These are phyloP conservation scores for Alternaria arborescens DNA, from an alignment of 2,329 filamentous ascomycete genomes.

Conservation along the genomic window DNA sequence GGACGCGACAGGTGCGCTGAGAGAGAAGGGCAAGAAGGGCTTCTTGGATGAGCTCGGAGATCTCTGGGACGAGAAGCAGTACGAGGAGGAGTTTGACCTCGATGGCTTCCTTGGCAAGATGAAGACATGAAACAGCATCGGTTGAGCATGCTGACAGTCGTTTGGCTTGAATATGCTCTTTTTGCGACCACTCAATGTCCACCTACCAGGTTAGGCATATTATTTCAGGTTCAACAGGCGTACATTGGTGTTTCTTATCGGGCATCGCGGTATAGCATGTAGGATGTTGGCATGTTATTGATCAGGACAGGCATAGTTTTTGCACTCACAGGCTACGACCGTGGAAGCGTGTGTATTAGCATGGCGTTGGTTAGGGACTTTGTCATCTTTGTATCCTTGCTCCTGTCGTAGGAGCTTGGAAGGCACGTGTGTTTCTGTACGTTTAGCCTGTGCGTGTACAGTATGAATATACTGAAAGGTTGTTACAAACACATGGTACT, in stretches of 20 bases:
- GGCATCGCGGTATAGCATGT: not conserved
- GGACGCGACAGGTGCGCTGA: conserved; percentile 84
- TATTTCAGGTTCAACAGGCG: not conserved
- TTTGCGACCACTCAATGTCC: not conserved
- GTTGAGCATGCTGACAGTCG: not conserved
- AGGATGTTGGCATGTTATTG: conserved; percentile 1
- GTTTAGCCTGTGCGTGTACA: conserved; percentile 5
- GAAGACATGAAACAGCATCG: conserved; percentile 60
- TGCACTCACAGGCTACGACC: conserved; percentile 1
- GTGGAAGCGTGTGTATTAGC: conserved; percentile 21
- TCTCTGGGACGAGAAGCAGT: conserved; percentile 96
- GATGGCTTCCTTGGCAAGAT: conserved; percentile 96
- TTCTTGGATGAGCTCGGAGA: conserved; percentile 96
- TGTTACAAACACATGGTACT: not conserved
- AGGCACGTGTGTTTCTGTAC: not conserved
- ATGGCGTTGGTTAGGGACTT: conserved; percentile 25
- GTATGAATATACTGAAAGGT: conserved; percentile 1
- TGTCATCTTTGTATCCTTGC: conserved; percentile 1
- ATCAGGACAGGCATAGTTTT: conserved; percentile 6
- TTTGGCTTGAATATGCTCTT: not conserved
- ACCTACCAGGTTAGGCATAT: not conserved
- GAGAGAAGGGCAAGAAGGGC: conserved; percentile 95
- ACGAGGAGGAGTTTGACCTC: conserved; percentile 97
- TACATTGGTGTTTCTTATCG: not conserved
- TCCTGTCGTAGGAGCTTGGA: not conserved